Base-by-base conservation (phyloP, 306 rosid genomes). In the Dryas octopetala region DNA sequence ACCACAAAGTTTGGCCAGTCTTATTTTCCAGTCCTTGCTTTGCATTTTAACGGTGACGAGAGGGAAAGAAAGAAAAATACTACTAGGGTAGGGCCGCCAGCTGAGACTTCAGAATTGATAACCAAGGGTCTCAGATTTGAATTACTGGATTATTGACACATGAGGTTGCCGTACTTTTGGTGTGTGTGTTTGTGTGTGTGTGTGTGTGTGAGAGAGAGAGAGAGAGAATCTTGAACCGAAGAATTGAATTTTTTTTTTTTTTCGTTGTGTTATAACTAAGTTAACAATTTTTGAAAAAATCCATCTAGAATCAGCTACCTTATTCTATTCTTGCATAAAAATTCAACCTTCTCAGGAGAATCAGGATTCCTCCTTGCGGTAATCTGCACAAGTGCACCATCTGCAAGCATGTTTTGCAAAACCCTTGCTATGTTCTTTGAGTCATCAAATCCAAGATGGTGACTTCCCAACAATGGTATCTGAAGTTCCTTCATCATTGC, bases 371-470 rank as follows among this genome's bases (percentile, higher is more conserved):
- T 90, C 78, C 85, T 77, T 0, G 93, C 98, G 4, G 96, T 90
- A 78, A 91, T 84, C 81, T 87, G 89, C 66, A 91, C 10, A 45
- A 76, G 70, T 5, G 95, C 98, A 61, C 97, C 98, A 71, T 91
- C 95, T 46, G 82, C 80, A 71, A 94, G 90, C 98, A 94, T 85
- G 65, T 78, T 91, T 64, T 87, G 97, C 62, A 91, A 72, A 17
- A 90, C 96, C 80, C 97, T 87, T 51, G 91, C 68, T 51, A 94
- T 91, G 91, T 91, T 94, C 91, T 86, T 87, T 32, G 93, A 82
- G 82, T 94, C 98, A 73, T 94, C 98, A 77, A 94, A 88, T 53
- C 98, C 98, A 74, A 94, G 98, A 85, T 94, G 98, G 83, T 91
- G 97, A 74, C 97, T 91, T 90, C 97, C 98, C 76, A 71, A 2